phyloP scores from a whole-genome alignment of 257 asterid genomes.

The Rauvolfia tetraphylla region DNA sequence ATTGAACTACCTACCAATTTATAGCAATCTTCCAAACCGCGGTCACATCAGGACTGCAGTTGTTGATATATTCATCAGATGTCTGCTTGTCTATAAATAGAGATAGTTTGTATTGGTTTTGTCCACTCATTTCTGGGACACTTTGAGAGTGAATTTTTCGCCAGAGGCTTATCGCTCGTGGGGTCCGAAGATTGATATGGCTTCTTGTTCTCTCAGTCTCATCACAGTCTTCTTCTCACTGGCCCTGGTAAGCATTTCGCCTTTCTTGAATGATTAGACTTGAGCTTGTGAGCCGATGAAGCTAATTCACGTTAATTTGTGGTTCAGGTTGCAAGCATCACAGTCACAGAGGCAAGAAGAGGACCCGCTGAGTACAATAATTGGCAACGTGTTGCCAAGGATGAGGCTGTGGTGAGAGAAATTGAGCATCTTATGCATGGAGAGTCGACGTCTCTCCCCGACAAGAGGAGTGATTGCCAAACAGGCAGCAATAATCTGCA shows the following conservation, averaged over 20 bases:
- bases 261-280: too few species aligned
- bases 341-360: conserved; percentile 8
- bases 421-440: conserved; percentile 12
- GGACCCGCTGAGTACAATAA: conserved; percentile 5
- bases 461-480: conserved; percentile 13
- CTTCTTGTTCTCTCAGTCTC: background rate
- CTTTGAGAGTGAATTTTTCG: too few species aligned
- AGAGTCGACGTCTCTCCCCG: conserved; percentile 1
- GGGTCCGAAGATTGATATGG: background rate
- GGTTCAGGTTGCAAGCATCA: conserved; percentile 18
- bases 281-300: too few species aligned
- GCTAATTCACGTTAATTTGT: background rate
- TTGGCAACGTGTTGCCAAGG: conserved; percentile 22
- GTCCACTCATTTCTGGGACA: too few species aligned
- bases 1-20: too few species aligned
- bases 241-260: background rate
- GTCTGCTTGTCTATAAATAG: too few species aligned
- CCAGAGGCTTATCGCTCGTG: too few species aligned
- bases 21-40: too few species aligned
- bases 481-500: background rate
- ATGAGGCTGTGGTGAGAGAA: conserved; percentile 16
- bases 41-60: too few species aligned
- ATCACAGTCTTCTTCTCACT: background rate
- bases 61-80: too few species aligned
- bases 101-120: too few species aligned